Conservation (phyloP, 2,329 filamentous ascomycete genomes). For the Colletotrichum ledebouriae region DNA sequence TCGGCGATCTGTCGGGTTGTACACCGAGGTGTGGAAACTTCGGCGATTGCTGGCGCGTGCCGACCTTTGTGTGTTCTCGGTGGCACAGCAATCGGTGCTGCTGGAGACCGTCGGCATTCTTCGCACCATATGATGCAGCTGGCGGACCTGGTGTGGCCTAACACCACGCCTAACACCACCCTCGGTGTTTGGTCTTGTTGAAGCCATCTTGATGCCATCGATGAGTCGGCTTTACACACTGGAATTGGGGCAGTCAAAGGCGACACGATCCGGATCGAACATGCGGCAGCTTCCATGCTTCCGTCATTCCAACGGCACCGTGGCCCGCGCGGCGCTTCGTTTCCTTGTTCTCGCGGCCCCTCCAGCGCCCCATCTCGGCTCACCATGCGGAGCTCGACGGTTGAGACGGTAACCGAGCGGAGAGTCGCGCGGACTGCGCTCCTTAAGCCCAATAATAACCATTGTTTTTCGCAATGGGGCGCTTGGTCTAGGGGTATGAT, state of each 20-base stretch:
- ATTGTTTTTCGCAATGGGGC: rapidly evolving
- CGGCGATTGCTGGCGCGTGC: too few species aligned
- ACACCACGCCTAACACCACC: constrained; percentile 1
- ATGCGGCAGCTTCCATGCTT: constrained; percentile 18
- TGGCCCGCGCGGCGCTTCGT: constrained; percentile 10
- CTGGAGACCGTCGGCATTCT: background rate
- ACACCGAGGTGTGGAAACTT: too few species aligned
- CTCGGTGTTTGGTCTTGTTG: constrained; percentile 21
- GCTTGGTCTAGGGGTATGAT: constrained; percentile 42
- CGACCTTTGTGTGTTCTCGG: too few species aligned
- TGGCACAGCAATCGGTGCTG: background rate
- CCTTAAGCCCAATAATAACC: rapidly evolving
- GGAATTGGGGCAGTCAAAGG: constrained; percentile 17
- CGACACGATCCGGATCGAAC: constrained; percentile 12
- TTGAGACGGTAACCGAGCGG: background rate
- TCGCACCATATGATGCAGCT: too few species aligned
- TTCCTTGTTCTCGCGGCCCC: constrained; percentile 19
- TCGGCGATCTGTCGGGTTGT: constrained; percentile 41
- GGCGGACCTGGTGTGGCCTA: background rate
- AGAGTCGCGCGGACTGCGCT: rapidly evolving
- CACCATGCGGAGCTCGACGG: constrained; percentile 3
- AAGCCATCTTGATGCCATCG: constrained; percentile 9
- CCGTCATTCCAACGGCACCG: constrained; percentile 31
- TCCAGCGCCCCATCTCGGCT: background rate
- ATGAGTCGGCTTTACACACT: constrained; percentile 14